phyloP scores from a whole-genome alignment of 2,329 filamentous ascomycete species.

The Fusarium fujikuroi region DNA sequence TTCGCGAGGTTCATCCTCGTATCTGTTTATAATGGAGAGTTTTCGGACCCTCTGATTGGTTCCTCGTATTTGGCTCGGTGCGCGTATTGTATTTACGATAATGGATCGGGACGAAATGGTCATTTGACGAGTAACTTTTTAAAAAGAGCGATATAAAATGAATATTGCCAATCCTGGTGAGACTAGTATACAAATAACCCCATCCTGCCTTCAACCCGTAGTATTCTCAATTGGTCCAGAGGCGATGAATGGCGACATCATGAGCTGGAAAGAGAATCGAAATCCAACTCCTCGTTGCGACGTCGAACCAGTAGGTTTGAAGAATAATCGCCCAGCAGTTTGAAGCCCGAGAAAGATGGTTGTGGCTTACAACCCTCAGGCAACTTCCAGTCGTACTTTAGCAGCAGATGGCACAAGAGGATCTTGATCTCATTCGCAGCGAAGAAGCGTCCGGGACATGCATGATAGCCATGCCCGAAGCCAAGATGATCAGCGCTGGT shows the following conservation, averaged over 20 bases:
- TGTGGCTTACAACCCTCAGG: neutral
- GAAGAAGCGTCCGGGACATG: constrained; percentile 64
- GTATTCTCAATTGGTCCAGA: too few relatives aligned
- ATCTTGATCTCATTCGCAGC: constrained; percentile 65
- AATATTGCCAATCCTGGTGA: too few relatives aligned
- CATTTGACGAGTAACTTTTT: neutral
- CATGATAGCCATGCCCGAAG: constrained; percentile 66
- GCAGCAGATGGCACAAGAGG: constrained; percentile 57
- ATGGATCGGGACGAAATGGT: neutral
- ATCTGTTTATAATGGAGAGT: too few relatives aligned
- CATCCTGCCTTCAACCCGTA: too few relatives aligned
- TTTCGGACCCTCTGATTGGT: too few relatives aligned
- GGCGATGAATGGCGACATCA: neutral
- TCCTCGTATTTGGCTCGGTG: neutral
- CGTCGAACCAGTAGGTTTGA: neutral
- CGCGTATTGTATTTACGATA: neutral
- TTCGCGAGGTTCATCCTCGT: too few relatives aligned
- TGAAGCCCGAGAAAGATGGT: rapidly evolving
- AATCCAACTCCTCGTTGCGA: neutral
- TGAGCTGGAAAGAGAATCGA: neutral
- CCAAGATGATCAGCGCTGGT: constrained; percentile 60
- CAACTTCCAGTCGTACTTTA: constrained; percentile 58
- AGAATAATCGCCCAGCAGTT: neutral
- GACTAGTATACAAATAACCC: too few relatives aligned
- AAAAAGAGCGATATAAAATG: too few relatives aligned